Base-by-base conservation (phyloP, 2,329 filamentous ascomycete genomes). In the Botrytis fabae region DNA sequence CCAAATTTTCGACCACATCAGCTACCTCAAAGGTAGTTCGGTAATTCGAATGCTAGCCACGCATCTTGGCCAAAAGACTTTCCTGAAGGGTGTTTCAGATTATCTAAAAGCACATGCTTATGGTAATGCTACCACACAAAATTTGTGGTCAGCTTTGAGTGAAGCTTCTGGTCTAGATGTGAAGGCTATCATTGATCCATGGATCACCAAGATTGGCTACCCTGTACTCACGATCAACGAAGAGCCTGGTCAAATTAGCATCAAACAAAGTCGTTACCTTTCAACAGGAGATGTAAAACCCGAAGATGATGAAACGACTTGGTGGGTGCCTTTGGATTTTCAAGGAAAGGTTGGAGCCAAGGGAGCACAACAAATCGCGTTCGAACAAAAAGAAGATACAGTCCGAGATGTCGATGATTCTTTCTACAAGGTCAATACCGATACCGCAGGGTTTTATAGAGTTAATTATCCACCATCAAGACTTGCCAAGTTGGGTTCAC, bases 1-100 rank as follows among this genome's bases (percentile, higher is more conserved):
- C 82, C 96, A 99, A 82, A 97, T 98, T 77, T 99, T 99, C 80
- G 96, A 99, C 82, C 89, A 92, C 81, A 98, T 99, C 83, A 97
- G 93, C 83, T 99, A 98, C 81, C 87, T 97, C 75, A 98, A 99
- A 85, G 96, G 96, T 51, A 97, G 94, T 84, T 97, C 95, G 2
- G 93, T 96, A 74, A 96, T 99, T 80, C 92, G 96, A 80, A 99
- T 99, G 96, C 84, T 99, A 78, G 95, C 94, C 78, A 91, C 92
- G 79, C 93, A 98, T 82, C 89, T 99, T 28, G 94, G 94, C 22
- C 91, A 92, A 70, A 90, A 97, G 79, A 92, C 89, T 1, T 99
- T 99, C 86, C 86, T 99, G 70, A 91, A 93, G 80, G 96, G 96
- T 78, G 95, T 99, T 68, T 91, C 93, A 28, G 90, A 91, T 78